Base-by-base conservation (phyloP, 2,329 filamentous ascomycete genomes). In the Zelopaecilomyces penicillatus region DNA sequence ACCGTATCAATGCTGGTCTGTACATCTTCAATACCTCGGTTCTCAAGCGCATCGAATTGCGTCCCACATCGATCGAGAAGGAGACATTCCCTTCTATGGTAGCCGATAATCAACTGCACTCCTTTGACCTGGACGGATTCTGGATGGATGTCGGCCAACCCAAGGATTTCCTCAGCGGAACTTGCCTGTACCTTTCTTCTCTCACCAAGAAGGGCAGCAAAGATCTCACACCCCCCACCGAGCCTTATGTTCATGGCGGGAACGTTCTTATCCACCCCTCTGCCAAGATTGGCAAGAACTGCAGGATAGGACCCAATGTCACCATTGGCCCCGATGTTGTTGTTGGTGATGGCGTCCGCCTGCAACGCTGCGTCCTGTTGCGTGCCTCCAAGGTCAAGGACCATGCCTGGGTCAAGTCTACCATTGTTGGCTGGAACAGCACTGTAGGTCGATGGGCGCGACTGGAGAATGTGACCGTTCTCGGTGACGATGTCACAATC, bases 141-240 rank as follows among this genome's bases (percentile, higher is more conserved):
- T 97, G 91, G 91, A 97, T 97, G 91, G 91, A 97, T 58, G 88
- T 98, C 53, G 91, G 91, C 58, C 91, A 98, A 71, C 91, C 91
- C 57, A 98, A 97, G 75, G 91, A 98, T 65, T 98, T 97, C 79
- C 75, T 98, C 45, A 88, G 85, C 26, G 91, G 91, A 51, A 97
- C 93, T 50, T 97, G 91, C 71, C 78, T 98, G 51, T 97, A 96
- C 73, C 86, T 98, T 42, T 89, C 87, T 39, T 95, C 88, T 4
- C 79, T 97, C 49, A 78, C 89, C 47, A 95, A 95, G 80, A 89
- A 86, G 71, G 81, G 82, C 63, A 87, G 87, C 62, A 90, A 94
- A 72, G 76, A 86, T 49, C 85, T 97, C 42, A 82, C 83, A 6
- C 74, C 89, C 2, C 66, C 76, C 37, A 78, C 76, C 9, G 84